A percentile compares a stretch with the other conserved stretches of the same genome.
These are phyloP conservation scores for Cutaneotrichosporon sp. DNA, from an alignment of 1,284 basidiomycete genomes.

Conservation along the genomic window DNA sequence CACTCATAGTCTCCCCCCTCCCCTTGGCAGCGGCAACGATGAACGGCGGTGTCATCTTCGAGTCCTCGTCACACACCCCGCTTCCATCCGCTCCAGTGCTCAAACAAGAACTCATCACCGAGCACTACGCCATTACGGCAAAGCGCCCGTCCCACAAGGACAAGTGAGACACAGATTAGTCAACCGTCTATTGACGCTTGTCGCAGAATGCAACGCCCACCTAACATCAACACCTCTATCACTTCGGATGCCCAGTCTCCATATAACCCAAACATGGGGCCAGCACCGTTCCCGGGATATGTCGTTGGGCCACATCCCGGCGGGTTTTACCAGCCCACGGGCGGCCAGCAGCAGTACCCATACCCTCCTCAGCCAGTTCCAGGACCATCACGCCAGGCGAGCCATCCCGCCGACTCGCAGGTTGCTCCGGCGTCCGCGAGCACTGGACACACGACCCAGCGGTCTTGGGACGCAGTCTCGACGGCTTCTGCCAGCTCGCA, in stretches of 20 bases:
- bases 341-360: neutral
- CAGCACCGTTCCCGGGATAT: slow-evolving; percentile 3
- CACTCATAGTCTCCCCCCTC: neutral
- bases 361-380: slow-evolving; percentile 5
- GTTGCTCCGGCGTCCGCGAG: neutral
- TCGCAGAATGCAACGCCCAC: slow-evolving; percentile 14
- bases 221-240: slow-evolving; percentile 11
- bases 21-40: slow-evolving; percentile 7
- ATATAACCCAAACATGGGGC: neutral
- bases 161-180: slow-evolving; percentile 7
- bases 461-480: slow-evolving; percentile 9
- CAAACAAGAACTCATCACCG: slow-evolving; percentile 23
- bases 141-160: slow-evolving; percentile 19
- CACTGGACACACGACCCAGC: neutral
- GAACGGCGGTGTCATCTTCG: slow-evolving; percentile 23
- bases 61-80: slow-evolving; percentile 13
- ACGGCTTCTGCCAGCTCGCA: slow-evolving; percentile 4
- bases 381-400: slow-evolving; percentile 9
- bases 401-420: neutral
- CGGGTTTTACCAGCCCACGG: slow-evolving; percentile 3
- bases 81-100: slow-evolving; percentile 17
- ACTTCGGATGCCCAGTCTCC: neutral
- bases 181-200: neutral
- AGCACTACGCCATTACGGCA: slow-evolving; percentile 22
- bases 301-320: neutral